Base-by-base conservation (phyloP, 441 rosid species). In the Bocquillonia castaneifolia region DNA sequence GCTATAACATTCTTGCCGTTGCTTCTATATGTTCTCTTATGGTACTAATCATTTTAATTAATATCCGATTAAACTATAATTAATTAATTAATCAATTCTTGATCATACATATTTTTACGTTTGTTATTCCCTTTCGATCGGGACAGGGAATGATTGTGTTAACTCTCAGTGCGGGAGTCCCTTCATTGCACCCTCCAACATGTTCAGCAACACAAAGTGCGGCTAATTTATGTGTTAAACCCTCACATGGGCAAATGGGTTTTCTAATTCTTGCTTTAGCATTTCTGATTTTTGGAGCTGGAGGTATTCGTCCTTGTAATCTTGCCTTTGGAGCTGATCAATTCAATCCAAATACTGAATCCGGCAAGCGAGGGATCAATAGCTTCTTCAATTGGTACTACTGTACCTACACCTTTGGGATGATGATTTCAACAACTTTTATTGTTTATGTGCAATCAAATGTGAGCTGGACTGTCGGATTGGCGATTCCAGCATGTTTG, bases 321-420 rank as follows among this genome's bases (percentile, higher is more conserved):
- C 67, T 79, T 1, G 79, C 82, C 42, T 79, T 79, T n/a, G 82
- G 82, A 28, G 80, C 78, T 6, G 82, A 79, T 58, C 82, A 79
- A 34, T 79, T 79, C 70, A 57, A 76, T 53, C 80, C 82, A 0
- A 31, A 40, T 37, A 79, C 80, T 3, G 78, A 76, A 47, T 76
- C 78, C 1, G 80, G 82, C 52, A 64, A 63, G 23, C 64, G 51
- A 32, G 80, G 78, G 6, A 74, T 68, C 39, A 66, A 28, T 17
- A 73, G 80, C 23, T 79, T 80, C 75, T 80, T 79, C 70, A 79
- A 79, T 47, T 79, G 80, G 83, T 79, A 76, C 62, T 74, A 67
- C 47, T 79, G 77, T 74, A 76, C 80, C 64, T 63, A 57, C 55
- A 77, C 80, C 5, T 79, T 77, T 31, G 76, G 80, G 4, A 26